Evolutionary conservation across 2,329 filamentous ascomycete genomes (phyloP).

Genomic region (Cordyceps javanica): DNA sequence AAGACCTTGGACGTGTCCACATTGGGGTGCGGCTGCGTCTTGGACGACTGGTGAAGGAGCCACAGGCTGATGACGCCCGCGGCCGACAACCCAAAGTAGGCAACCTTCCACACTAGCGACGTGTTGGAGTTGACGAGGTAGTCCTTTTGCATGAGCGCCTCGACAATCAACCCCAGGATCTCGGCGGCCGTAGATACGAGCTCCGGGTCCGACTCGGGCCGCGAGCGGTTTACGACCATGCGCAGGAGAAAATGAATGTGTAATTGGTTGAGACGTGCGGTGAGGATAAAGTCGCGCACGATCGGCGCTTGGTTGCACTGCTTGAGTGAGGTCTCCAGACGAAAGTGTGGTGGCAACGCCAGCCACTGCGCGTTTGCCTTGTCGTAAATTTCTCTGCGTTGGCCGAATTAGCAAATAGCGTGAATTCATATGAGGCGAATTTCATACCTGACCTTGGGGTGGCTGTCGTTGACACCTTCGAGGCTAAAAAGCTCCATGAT

Average conservation of each 20-base stretch:
- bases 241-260: constrained; percentile 12
- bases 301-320: constrained; percentile 3
- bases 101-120: constrained; percentile 15
- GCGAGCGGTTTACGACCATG: constrained; percentile 4
- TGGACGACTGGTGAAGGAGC: constrained; percentile 12
- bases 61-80: constrained; percentile 17
- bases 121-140: constrained; percentile 13
- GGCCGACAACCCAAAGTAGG: constrained; percentile 17
- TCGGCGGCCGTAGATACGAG: constrained; percentile 7
- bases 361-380: constrained; percentile 9
- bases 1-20: constrained; percentile 13
- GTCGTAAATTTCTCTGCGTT: not conserved
- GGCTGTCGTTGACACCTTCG: constrained; percentile 1
- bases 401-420: not conserved
- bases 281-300: constrained; percentile 10
- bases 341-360: constrained; percentile 9
- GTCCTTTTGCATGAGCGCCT: constrained; percentile 13
- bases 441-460: constrained; percentile 9
- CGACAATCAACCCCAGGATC: constrained; percentile 9
- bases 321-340: constrained; percentile 11
- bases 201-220: constrained; percentile 5
- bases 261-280: constrained; percentile 8
- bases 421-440: not conserved
- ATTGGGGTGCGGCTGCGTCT: constrained; percentile 4
- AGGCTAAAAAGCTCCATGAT: constrained; percentile 9